Conservation (phyloP, 345 rosid genomes). For the Citrus reticulata region DNA sequence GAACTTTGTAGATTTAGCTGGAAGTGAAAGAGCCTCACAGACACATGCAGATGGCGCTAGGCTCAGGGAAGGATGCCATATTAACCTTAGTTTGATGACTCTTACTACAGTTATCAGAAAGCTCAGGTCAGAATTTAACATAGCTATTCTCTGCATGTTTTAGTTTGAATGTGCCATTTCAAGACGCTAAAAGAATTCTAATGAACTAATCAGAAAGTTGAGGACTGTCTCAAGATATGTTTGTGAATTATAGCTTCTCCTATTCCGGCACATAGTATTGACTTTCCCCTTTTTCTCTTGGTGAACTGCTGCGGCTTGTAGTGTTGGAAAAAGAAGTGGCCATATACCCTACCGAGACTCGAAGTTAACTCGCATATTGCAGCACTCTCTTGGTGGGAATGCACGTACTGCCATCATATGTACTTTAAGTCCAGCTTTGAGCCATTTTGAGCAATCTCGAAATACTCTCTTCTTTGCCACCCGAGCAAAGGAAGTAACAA, state of each 20-base stretch:
- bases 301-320: conserved; percentile 19
- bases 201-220: neutral
- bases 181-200: neutral
- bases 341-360: conserved; percentile 97
- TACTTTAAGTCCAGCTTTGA: conserved; percentile 87
- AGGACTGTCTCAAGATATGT: neutral
- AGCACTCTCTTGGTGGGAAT: conserved; percentile 99
- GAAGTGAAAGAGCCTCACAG: conserved; percentile 99
- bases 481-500: conserved; percentile 98
- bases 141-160: neutral
- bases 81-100: conserved; percentile 98
- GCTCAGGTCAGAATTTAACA: conserved; percentile 56
- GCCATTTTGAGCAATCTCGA: conserved; percentile 96
- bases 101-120: conserved; percentile 96
- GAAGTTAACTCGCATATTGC: conserved; percentile 94
- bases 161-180: neutral
- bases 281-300: conserved; percentile 9
- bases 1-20: conserved; percentile 99
- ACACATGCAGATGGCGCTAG: conserved; percentile 95
- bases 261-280: neutral
- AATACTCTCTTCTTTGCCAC: conserved; percentile 95
- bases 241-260: too few species aligned
- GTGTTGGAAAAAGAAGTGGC: conserved; percentile 94
- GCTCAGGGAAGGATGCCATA: conserved; percentile 98
- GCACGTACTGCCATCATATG: conserved; percentile 99